phyloP scores from a whole-genome alignment of 2,329 filamentous ascomycete genomes.

The Fonsecaea erecta region DNA sequence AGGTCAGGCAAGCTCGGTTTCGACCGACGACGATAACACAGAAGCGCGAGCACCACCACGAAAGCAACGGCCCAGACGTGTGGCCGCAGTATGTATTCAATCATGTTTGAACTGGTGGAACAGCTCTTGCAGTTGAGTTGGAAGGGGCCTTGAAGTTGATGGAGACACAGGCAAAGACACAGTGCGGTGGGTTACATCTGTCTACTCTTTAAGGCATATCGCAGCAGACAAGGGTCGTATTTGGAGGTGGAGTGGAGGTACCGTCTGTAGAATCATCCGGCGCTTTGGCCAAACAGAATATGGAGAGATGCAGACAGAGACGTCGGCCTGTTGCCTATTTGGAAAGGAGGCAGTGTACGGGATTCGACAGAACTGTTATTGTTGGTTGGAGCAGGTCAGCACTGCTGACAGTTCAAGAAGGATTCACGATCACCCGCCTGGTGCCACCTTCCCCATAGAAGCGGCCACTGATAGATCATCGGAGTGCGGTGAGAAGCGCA shows the following conservation, averaged over 20 bases:
- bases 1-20: slow-evolving; percentile 24
- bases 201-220: neutral
- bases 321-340: neutral
- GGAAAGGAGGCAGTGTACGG: neutral
- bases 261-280: neutral
- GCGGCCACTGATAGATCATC: neutral
- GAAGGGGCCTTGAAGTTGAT: neutral
- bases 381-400: neutral
- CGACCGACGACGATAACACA: neutral
- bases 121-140: neutral
- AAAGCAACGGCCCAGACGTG: slow-evolving; percentile 8
- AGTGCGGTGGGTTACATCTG: neutral
- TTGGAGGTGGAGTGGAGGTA: neutral
- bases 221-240: neutral
- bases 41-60: neutral
- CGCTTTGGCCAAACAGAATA: neutral
- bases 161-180: neutral
- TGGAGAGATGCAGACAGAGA: neutral
- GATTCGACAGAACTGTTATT: neutral
- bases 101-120: slow-evolving; percentile 11
- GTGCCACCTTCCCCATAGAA: neutral
- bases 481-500: neutral
- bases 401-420: neutral
- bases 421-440: neutral
- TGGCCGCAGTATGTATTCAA: slow-evolving; percentile 15